These are phyloP conservation scores for Globisporangium nunn DNA, from an alignment of 352 stramenopile genomes.

Conservation along the genomic window DNA sequence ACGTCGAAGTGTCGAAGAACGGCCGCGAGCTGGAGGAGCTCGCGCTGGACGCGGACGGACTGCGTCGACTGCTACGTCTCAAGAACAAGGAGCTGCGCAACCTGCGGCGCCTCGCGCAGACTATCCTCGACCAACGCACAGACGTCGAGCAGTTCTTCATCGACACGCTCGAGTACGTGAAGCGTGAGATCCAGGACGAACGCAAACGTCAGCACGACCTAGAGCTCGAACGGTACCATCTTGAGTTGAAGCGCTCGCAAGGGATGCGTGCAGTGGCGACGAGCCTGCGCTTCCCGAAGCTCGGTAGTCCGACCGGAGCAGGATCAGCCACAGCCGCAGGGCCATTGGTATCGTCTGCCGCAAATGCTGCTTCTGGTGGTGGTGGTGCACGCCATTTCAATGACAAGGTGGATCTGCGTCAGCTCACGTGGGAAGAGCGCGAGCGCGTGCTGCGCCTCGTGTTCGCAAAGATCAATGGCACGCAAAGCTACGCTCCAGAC, in stretches of 20 bases:
- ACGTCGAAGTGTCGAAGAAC: conserved; percentile 33
- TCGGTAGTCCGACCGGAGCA: conserved; percentile 18
- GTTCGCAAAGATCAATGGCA: conserved; percentile 91
- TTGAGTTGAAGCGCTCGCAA: conserved; percentile 36
- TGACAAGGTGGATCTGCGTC: conserved; percentile 81
- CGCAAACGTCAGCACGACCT: conserved; percentile 35
- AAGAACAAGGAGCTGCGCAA: conserved; percentile 93
- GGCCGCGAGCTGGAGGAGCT: conserved; percentile 78
- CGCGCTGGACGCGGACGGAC: conserved; percentile 76
- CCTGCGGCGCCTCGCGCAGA: conserved; percentile 82
- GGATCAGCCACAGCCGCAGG: too few species aligned
- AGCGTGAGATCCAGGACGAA: conserved; percentile 58
- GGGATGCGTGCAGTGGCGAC: conserved; percentile 14
- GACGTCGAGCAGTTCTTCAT: conserved; percentile 92
- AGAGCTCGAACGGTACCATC: conserved; percentile 49
- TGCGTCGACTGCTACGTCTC: conserved; percentile 80
- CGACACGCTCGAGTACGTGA: conserved; percentile 87
- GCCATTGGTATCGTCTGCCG: neutral
- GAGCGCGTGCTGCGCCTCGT: conserved; percentile 90
- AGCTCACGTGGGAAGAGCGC: conserved; percentile 88
- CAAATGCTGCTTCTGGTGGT: neutral
- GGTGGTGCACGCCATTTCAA: conserved; percentile 24
- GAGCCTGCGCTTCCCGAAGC: conserved; percentile 42
- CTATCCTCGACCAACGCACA: conserved; percentile 88
- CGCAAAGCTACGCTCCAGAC: conserved; percentile 34